Percentiles rank a stretch among this genome's conserved stretches.
Evolutionary conservation across 768 basidiomycete species (phyloP).

Genomic region (Agrocybe praecox): DNA sequence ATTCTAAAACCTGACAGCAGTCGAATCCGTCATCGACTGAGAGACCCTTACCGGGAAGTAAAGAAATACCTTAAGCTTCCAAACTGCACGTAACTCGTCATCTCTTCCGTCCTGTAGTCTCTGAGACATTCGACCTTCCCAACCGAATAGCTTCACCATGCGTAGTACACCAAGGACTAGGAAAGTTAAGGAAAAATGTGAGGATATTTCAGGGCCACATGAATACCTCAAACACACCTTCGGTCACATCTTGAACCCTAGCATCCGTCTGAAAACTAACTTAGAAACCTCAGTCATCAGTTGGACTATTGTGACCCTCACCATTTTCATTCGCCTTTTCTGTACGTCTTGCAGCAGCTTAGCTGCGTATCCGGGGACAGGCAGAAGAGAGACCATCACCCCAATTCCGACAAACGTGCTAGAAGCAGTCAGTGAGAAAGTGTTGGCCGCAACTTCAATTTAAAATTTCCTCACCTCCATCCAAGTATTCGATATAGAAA

Average conservation of each 20-base stretch:
- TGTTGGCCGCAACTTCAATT: too few species aligned
- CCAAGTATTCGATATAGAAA: conserved; percentile 49
- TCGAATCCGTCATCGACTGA: conserved; percentile 20
- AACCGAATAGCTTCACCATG: conserved; percentile 74
- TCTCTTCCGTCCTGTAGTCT: conserved; percentile 59
- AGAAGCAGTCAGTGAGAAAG: too few species aligned
- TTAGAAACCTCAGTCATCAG: too few species aligned
- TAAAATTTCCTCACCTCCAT: conserved; percentile 40
- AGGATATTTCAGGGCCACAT: too few species aligned
- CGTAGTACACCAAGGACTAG: conserved; percentile 55
- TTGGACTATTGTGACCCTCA: background rate
- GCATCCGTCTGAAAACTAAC: conserved; percentile 3
- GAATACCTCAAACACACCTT: too few species aligned
- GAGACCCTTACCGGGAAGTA: too few species aligned
- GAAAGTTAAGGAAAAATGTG: background rate
- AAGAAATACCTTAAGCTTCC: conserved; percentile 49
- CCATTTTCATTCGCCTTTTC: conserved; percentile 47
- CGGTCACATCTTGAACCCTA: background rate
- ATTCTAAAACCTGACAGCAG: conserved; percentile 26
- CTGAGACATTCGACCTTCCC: conserved; percentile 59
- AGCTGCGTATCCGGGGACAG: conserved; percentile 59
- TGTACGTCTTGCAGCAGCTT: conserved; percentile 51
- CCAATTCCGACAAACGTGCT: conserved; percentile 45
- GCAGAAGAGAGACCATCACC: conserved; percentile 50
- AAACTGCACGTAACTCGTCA: conserved; percentile 58